phyloP scores from a whole-genome alignment of 768 basidiomycete genomes.

The Pluteus cervinus region DNA sequence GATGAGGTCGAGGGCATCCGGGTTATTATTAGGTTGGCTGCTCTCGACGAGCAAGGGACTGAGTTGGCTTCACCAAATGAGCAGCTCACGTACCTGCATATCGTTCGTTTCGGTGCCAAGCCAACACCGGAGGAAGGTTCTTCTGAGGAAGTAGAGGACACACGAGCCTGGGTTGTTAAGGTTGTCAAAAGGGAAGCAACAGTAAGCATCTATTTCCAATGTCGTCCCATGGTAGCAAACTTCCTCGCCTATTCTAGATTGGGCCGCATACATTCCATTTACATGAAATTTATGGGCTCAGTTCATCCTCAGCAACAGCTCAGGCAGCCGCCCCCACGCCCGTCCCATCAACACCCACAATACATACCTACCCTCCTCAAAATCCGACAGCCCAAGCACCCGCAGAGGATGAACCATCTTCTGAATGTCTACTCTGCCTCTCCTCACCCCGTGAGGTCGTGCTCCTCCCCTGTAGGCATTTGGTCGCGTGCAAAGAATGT shows the following conservation, averaged over 20 bases:
- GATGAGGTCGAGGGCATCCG: constrained; percentile 65
- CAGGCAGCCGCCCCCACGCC: constrained; percentile 40
- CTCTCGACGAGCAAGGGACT: constrained; percentile 70
- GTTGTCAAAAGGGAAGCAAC: constrained; percentile 91
- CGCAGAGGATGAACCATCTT: constrained; percentile 64
- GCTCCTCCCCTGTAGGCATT: constrained; percentile 86
- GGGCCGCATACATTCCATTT: constrained; percentile 92
- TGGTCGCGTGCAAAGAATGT: constrained; percentile 94
- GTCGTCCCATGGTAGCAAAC: constrained; percentile 2
- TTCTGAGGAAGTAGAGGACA: constrained; percentile 44
- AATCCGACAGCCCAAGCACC: constrained; percentile 12
- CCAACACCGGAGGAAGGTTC: constrained; percentile 26
- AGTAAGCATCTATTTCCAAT: constrained; percentile 28
- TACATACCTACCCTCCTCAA: constrained; percentile 5
- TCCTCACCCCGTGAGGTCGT: constrained; percentile 88
- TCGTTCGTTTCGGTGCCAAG: constrained; percentile 61
- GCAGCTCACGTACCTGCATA: constrained; percentile 83
- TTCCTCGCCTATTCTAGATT: constrained; percentile 44
- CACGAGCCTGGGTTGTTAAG: constrained; percentile 83
- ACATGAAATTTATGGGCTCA: constrained; percentile 91
- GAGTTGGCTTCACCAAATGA: constrained; percentile 70
- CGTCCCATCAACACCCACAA: constrained; percentile 15
- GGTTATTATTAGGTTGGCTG: constrained; percentile 74
- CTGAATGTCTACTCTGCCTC: constrained; percentile 89
- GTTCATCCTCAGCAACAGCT: constrained; percentile 46